phyloP scores from a whole-genome alignment of 768 basidiomycete species.

The Suillus subluteus region DNA sequence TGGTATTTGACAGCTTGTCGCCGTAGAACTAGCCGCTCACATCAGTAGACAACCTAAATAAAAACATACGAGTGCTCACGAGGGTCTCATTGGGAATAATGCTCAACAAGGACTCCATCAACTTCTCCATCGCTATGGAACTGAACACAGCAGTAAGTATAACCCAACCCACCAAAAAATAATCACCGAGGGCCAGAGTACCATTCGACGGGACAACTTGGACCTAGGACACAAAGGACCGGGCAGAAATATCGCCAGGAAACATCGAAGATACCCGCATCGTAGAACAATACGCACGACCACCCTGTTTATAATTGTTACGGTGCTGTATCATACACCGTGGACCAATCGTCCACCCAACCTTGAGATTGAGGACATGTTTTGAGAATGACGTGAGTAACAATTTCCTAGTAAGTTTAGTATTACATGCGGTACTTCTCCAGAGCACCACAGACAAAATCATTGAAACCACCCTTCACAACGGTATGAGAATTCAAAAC shows the following conservation, averaged over 20 bases:
- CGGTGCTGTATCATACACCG: background rate
- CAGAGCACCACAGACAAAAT: conserved; percentile 52
- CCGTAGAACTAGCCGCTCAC: background rate
- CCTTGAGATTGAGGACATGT: conserved; percentile 55
- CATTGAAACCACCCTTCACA: conserved; percentile 63
- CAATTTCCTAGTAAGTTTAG: conserved; percentile 47
- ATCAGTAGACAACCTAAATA: background rate
- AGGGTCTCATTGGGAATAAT: background rate
- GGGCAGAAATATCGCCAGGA: background rate
- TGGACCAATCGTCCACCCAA: conserved; percentile 45
- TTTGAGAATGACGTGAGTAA: conserved; percentile 58
- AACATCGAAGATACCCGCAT: conserved; percentile 38
- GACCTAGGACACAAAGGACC: background rate
- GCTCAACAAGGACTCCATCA: background rate
- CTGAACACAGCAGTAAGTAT: background rate
- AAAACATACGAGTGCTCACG: background rate
- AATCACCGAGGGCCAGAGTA: background rate
- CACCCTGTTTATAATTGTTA: conserved; percentile 44
- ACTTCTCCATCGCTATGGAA: background rate
- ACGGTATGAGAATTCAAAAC: background rate
- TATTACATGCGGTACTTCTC: background rate
- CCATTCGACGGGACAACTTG: background rate
- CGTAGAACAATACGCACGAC: conserved; percentile 56
- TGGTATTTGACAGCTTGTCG: background rate
- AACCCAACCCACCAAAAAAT: background rate